Conservation (phyloP, 148 eudicot genomes). For the Amaranthus cruentus region DNA sequence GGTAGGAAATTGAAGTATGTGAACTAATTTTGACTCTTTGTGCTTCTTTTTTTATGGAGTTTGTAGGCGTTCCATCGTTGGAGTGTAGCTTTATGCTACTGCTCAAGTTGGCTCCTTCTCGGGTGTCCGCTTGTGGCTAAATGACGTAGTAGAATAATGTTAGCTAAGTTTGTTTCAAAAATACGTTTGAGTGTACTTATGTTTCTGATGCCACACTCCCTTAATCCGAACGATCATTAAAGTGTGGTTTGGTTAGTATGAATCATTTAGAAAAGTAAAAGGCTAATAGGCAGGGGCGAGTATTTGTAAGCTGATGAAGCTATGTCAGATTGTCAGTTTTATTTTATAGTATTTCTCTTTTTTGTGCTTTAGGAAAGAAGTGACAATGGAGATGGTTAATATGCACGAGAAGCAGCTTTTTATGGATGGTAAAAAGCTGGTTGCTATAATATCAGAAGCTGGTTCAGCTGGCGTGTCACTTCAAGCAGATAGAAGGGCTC, state of each 20-base stretch:
- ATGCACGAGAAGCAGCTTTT: slow-evolving; percentile 95
- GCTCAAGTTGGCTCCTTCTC: background rate
- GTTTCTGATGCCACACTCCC: background rate
- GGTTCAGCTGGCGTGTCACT: slow-evolving; percentile 99
- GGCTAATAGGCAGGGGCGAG: too few relatives aligned
- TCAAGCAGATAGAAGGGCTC: slow-evolving; percentile 96
- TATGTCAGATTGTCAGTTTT: background rate
- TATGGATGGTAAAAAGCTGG: slow-evolving; percentile 86
- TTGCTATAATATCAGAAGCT: slow-evolving; percentile 96
- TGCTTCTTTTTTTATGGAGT: background rate
- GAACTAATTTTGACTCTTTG: background rate
- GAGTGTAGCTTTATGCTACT: background rate
- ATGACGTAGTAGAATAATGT: background rate
- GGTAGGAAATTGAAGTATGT: background rate
- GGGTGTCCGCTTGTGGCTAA: background rate
- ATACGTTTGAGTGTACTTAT: background rate
- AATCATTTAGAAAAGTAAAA: too few relatives aligned
- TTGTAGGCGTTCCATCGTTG: background rate
- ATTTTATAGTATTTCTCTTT: slow-evolving; percentile 12
- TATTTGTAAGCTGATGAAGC: too few relatives aligned
- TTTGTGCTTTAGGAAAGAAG: slow-evolving; percentile 65
- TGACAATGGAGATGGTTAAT: slow-evolving; percentile 98
- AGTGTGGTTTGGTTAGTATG: too few relatives aligned
- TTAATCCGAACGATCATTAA: background rate
- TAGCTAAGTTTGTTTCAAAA: background rate